Conservation (phyloP, 2,329 filamentous ascomycete genomes). For the Hyphodiscus sp. region DNA sequence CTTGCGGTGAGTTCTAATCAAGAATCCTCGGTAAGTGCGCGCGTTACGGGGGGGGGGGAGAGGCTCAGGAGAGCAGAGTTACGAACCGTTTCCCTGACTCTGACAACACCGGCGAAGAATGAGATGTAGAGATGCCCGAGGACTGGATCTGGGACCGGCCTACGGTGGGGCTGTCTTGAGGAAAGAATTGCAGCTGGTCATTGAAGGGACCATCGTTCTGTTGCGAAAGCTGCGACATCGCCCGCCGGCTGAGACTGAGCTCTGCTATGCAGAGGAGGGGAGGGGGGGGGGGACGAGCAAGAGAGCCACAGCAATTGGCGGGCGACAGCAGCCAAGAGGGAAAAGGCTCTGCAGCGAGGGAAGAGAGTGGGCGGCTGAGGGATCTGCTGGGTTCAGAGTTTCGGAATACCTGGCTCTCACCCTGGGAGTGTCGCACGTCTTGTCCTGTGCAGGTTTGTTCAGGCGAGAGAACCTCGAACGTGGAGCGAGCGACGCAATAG, state of each 20-base stretch:
- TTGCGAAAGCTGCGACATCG: constrained; percentile 29
- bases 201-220: constrained; percentile 25
- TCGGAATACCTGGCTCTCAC: constrained; percentile 22
- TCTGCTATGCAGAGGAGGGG: constrained; percentile 19
- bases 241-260: constrained; percentile 22
- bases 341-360: constrained; percentile 12
- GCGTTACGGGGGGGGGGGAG: constrained; percentile 14
- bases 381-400: constrained; percentile 20
- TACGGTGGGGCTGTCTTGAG: constrained; percentile 26
- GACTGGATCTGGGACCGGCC: constrained; percentile 20
- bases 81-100: constrained; percentile 26
- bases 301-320: constrained; percentile 14
- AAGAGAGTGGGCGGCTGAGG: constrained; percentile 10
- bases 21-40: constrained; percentile 15
- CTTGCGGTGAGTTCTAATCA: constrained; percentile 28
- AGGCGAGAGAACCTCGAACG: constrained; percentile 21
- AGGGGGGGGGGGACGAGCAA: constrained; percentile 3
- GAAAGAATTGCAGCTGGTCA: constrained; percentile 18
- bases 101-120: constrained; percentile 14
- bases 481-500: neutral
- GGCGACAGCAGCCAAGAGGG: constrained; percentile 7
- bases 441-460: constrained; percentile 9
- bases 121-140: constrained; percentile 15
- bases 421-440: constrained; percentile 28
- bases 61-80: constrained; percentile 5